Base-by-base conservation (phyloP, 164 flowering plant genomes). In the Stephania yunnanensis region DNA sequence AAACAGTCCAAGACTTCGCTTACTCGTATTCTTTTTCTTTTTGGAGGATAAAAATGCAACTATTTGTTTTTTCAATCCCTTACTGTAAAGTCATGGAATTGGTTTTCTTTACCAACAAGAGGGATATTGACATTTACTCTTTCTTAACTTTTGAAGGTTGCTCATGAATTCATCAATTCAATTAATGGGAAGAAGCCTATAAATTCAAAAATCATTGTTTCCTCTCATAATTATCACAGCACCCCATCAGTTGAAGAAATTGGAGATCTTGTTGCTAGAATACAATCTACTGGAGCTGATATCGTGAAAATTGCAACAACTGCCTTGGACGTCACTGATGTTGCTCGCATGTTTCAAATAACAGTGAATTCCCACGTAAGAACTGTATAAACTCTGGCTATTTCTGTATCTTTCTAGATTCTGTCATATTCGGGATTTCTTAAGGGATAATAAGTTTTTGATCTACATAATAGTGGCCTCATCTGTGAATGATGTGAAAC, bases 211-310 rank as follows among this genome's bases (percentile, higher is more conserved):
- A 63, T 96, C 63, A 90, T 96, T 72, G 97, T 96, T 78, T 94
- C 99, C 42, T 88, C 93, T 53, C 99, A 96, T 80, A 92, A 96
- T 78, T 91, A 92, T 82, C 81, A 90, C 68, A 70, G 64, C 44
- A 96, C 99, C 77, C 99, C 99, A 61, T 87, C 97, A 46, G 80
- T 83, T 76, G 98, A 96, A 81, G 97, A 92, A 29, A 87, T 94
- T 76, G 89, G 91, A 17, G 82, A 85, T 78, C 94, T 94, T 80
- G 97, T 89, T 69, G 91, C 90, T 61, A 85, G 75, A 55, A 91
- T 94, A 78, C 99, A 92, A 85, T 87, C 90, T 46, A 82, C 91
- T 80, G 98, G 99, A 76, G 99, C 99, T 78, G 99, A 96, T 82
- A 89, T 94, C 71, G 98, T 96, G 71, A 96, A 96, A 84, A 85